Evolutionary conservation across 169 alveolate species (phyloP).

Genomic region (Eimeria zaria): DNA sequence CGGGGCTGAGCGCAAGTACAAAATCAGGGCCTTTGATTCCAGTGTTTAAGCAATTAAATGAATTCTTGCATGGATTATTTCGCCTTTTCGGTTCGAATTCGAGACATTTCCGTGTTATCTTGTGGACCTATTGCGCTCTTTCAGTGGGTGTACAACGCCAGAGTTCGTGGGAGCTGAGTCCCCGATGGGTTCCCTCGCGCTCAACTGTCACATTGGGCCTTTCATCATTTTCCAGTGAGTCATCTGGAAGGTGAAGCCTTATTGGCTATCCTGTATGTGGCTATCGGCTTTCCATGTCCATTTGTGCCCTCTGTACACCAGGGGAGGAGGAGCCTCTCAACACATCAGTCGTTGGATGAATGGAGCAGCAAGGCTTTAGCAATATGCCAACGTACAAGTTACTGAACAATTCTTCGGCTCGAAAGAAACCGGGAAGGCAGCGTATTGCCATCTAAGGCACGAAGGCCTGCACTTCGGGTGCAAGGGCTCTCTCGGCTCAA

Average conservation of each 20-base stretch:
- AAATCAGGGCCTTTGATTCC: not conserved
- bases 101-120: not conserved
- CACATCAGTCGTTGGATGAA: not conserved
- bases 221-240: not conserved
- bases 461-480: not conserved
- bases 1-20: constrained; percentile 6
- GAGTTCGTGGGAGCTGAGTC: not conserved
- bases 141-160: not conserved
- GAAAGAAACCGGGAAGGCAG: not conserved
- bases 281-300: not conserved
- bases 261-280: not conserved
- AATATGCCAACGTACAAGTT: constrained; percentile 3
- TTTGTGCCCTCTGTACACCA: not conserved
- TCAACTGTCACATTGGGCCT: not conserved
- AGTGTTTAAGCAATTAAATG: not conserved
- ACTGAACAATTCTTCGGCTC: not conserved
- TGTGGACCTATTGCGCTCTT: not conserved
- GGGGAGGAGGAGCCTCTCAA: not conserved
- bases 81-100: not conserved
- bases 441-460: not conserved
- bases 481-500: not conserved
- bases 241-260: not conserved
- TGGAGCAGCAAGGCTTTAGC: not conserved
- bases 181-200: not conserved
- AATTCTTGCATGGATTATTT: not conserved